Conservation (phyloP, 1,284 basidiomycete genomes). For the Athelia psychrophila region DNA sequence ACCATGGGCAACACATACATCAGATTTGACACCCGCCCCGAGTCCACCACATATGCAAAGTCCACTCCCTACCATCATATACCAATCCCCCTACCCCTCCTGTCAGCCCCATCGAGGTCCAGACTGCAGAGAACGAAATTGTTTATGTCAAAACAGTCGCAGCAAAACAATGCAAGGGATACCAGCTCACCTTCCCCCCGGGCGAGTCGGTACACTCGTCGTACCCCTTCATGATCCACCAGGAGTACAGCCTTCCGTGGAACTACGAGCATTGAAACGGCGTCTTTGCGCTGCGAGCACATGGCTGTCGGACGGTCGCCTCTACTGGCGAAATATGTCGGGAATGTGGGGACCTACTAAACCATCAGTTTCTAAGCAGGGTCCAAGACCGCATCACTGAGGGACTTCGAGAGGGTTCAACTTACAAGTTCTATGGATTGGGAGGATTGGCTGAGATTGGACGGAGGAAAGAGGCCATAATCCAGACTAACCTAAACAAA, state of each 20-base stretch:
- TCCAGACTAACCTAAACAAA: slow-evolving; percentile 7
- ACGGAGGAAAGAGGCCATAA: slow-evolving; percentile 9
- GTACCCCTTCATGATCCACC: slow-evolving; percentile 20
- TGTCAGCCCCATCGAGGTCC: no score
- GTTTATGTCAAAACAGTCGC: no score
- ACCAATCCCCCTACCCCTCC: no score
- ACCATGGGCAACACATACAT: no score
- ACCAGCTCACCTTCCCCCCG: not conserved
- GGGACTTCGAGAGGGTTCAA: slow-evolving; percentile 13
- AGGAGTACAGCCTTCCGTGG: slow-evolving; percentile 19
- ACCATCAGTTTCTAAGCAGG: slow-evolving; percentile 10
- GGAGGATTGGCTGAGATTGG: slow-evolving; percentile 10
- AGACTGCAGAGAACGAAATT: no score
- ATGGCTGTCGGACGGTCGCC: slow-evolving; percentile 7
- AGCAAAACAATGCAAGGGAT: no score
- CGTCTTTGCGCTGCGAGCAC: slow-evolving; percentile 11
- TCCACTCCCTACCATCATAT: no score
- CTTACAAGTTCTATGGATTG: slow-evolving; percentile 10
- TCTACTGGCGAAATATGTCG: slow-evolving; percentile 3
- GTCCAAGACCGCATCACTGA: slow-evolving; percentile 10
- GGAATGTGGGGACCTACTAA: slow-evolving; percentile 12
- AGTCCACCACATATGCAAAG: no score
- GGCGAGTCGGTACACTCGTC: slow-evolving; percentile 6
- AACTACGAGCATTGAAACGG: slow-evolving; percentile 13
- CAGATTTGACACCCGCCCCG: no score